A percentile compares a stretch with the other conserved stretches of the same genome.
phyloP scores from a whole-genome alignment of 1,284 basidiomycete species.

The Sphagnurus paluster region DNA sequence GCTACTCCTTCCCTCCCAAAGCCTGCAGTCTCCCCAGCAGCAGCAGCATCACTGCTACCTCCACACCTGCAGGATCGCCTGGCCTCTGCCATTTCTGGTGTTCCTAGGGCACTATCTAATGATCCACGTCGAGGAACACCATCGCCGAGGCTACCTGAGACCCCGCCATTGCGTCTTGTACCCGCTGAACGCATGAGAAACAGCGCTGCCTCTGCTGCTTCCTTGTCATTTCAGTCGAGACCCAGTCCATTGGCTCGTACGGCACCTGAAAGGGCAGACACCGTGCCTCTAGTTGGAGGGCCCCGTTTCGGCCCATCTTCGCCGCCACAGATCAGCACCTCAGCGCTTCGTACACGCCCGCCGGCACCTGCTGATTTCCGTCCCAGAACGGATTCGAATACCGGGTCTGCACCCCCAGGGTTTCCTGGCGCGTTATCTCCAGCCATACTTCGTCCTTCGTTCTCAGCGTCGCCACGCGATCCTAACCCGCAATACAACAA shows the following conservation, averaged over 20 bases:
- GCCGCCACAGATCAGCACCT: slow-evolving; percentile 12
- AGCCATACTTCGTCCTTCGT: slow-evolving; percentile 10
- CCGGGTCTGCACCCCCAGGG: slow-evolving; percentile 13
- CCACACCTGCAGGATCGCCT: slow-evolving; percentile 37
- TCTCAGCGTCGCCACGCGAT: slow-evolving; percentile 5
- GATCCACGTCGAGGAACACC: slow-evolving; percentile 12
- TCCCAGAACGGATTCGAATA: slow-evolving; percentile 16
- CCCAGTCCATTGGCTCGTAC: slow-evolving; percentile 33
- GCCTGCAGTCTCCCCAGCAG: slow-evolving; percentile 32
- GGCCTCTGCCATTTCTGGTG: slow-evolving; percentile 21
- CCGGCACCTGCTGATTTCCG: slow-evolving; percentile 15
- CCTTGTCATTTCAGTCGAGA: slow-evolving; percentile 25
- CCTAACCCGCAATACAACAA: slow-evolving; percentile 1
- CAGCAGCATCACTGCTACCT: slow-evolving; percentile 35
- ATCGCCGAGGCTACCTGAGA: slow-evolving; percentile 12
- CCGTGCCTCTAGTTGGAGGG: slow-evolving; percentile 9
- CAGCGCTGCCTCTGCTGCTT: slow-evolving; percentile 23
- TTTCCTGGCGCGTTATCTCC: slow-evolving; percentile 4
- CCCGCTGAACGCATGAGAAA: slow-evolving; percentile 26
- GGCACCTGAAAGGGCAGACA: slow-evolving; percentile 18
- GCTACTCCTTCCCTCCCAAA: slow-evolving; percentile 43
- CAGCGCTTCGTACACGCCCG: slow-evolving; percentile 22
- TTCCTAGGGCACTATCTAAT: slow-evolving; percentile 18
- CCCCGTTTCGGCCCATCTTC: slow-evolving; percentile 13
- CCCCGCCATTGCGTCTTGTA: slow-evolving; percentile 23